Evolutionary conservation across 305 asterid genomes (phyloP).

Genomic region (Fraxinus paxiana): DNA sequence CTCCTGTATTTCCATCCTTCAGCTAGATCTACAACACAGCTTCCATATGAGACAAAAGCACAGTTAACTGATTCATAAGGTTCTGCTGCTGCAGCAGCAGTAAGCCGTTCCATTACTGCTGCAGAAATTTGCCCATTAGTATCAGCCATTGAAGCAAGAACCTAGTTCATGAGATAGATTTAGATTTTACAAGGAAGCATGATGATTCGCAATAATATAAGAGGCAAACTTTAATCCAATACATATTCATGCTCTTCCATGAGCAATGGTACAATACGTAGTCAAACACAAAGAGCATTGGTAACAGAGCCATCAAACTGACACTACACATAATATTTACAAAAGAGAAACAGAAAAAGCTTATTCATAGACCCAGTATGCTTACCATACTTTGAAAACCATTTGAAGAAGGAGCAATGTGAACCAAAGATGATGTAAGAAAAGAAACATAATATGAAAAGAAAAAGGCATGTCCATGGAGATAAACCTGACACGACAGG

Average conservation of each 20-base stretch:
- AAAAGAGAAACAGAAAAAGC: conserved; percentile 1
- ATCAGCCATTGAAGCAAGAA: conserved; percentile 94
- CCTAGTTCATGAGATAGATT: conserved; percentile 46
- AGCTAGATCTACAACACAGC: conserved; percentile 75
- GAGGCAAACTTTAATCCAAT: conserved; percentile 8
- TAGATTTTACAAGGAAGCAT: conserved; percentile 21
- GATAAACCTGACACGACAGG: conserved; percentile 17
- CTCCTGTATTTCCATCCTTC: conserved; percentile 99
- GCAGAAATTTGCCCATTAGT: conserved; percentile 83
- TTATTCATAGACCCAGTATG: conserved; percentile 1
- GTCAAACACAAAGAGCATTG: background rate
- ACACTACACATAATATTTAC: conserved; percentile 13
- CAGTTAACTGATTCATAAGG: conserved; percentile 92
- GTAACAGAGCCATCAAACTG: conserved; percentile 7
- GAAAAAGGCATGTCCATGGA: conserved; percentile 1
- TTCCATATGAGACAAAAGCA: conserved; percentile 96
- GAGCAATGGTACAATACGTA: conserved; percentile 21
- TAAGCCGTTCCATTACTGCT: conserved; percentile 82
- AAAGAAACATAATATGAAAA: background rate
- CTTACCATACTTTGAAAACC: conserved; percentile 16
- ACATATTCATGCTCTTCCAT: conserved; percentile 10
- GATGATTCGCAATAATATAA: conserved; percentile 16
- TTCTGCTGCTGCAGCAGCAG: conserved; percentile 95
- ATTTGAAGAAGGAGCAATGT: conserved; percentile 17
- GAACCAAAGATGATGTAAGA: conserved; percentile 15